Conservation (phyloP, 768 basidiomycete genomes). For the Scleroderma bovista region DNA sequence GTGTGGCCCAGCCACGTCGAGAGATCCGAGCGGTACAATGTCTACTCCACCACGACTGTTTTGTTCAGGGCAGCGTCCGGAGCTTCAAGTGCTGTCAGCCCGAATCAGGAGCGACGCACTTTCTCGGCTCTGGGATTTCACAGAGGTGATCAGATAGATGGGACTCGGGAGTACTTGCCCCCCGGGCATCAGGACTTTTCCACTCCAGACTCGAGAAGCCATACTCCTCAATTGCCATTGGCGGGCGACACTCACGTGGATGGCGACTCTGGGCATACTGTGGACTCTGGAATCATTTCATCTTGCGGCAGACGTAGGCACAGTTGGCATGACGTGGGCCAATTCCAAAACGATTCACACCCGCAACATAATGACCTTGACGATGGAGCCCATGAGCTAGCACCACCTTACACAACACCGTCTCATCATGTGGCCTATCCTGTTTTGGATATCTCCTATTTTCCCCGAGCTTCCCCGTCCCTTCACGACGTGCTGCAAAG, state of each 20-base stretch:
- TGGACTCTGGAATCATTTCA: background rate
- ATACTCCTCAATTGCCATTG: background rate
- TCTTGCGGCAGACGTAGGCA: conserved; percentile 5
- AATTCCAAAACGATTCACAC: background rate
- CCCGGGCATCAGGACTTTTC: background rate
- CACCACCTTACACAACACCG: conserved; percentile 29
- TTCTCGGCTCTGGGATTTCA: background rate
- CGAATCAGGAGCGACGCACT: background rate
- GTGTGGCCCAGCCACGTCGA: conserved; percentile 61
- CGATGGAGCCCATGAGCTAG: conserved; percentile 12
- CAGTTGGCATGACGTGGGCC: conserved; percentile 6
- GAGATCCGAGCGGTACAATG: conserved; percentile 68
- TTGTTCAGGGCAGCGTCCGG: conserved; percentile 62
- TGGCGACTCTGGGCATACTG: conserved; percentile 10
- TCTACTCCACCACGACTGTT: conserved; percentile 65
- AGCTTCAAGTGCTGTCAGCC: background rate
- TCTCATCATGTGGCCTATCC: background rate
- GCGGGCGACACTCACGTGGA: background rate
- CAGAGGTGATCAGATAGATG: background rate
- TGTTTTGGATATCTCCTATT: background rate
- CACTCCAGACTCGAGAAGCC: background rate
- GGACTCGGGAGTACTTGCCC: too few relatives aligned
- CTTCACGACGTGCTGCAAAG: too few relatives aligned
- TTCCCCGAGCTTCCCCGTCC: too few relatives aligned
- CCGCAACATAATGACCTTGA: background rate